Percentiles rank a stretch among this genome's conserved stretches.
Evolutionary conservation across 345 rosid genomes (phyloP).

Genomic region (Citrus cavaleriei): DNA sequence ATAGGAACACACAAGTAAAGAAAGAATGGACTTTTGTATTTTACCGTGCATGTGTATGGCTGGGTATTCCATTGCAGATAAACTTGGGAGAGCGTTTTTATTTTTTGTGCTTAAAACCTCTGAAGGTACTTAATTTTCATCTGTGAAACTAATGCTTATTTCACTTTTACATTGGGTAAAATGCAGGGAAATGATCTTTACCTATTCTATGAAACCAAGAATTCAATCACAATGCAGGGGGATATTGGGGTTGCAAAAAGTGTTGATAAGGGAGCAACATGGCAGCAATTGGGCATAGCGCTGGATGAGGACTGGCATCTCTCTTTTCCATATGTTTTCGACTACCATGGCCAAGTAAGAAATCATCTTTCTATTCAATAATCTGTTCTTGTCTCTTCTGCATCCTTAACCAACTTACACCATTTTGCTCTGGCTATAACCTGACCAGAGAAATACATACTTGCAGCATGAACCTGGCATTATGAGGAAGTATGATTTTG

Average conservation of each 20-base stretch:
- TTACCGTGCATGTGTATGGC: neutral
- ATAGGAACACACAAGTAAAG: neutral
- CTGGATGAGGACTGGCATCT: slow-evolving; percentile 97
- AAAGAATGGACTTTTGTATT: neutral
- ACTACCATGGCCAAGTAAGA: slow-evolving; percentile 74
- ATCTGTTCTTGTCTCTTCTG: neutral
- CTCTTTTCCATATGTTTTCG: slow-evolving; percentile 83
- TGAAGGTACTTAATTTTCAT: neutral
- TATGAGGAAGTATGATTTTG: neutral
- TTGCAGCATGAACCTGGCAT: neutral
- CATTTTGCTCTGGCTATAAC: neutral
- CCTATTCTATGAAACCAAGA: slow-evolving; percentile 80
- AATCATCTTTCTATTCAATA: neutral
- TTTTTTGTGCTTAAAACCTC: neutral
- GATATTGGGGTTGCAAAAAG: slow-evolving; percentile 93
- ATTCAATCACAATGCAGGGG: slow-evolving; percentile 80
- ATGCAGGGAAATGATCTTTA: slow-evolving; percentile 68
- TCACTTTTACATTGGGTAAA: neutral
- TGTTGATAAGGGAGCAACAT: slow-evolving; percentile 78
- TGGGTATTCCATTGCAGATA: neutral
- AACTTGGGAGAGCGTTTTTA: neutral
- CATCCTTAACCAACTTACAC: neutral
- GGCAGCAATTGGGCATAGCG: slow-evolving; percentile 88
- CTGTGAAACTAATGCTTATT: neutral
- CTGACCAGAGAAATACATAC: neutral